phyloP scores from a whole-genome alignment of 345 rosid species.

The Tarenaya hassleriana region DNA sequence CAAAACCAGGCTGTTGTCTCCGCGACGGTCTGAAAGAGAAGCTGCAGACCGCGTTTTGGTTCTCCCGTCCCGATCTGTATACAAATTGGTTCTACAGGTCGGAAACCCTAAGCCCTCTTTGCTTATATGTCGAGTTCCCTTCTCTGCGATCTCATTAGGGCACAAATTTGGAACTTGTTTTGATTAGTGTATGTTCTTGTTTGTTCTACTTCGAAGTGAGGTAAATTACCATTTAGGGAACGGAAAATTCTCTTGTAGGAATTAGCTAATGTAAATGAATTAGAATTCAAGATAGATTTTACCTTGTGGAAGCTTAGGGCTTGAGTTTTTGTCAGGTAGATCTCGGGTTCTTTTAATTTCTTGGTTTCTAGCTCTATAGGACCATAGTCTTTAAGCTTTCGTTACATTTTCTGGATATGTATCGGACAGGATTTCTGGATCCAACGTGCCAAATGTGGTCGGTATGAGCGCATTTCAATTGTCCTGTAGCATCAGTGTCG shows the following conservation, averaged over 20 bases:
- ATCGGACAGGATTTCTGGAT: not conserved
- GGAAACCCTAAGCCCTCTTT: not conserved
- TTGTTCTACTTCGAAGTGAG: too few relatives aligned
- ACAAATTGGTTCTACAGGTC: constrained; percentile 68
- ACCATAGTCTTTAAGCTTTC: not conserved
- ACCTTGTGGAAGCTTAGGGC: not conserved
- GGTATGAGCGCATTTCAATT: not conserved
- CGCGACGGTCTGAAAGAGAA: constrained; percentile 96
- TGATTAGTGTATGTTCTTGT: not conserved
- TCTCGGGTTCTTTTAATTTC: constrained; percentile 19
- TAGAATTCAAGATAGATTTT: not conserved
- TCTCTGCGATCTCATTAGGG: not conserved
- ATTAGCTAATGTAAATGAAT: not conserved
- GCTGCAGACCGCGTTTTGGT: constrained; percentile 66
- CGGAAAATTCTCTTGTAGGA: not conserved
- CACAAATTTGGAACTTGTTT: not conserved
- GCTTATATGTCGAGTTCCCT: not conserved
- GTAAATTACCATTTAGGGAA: not conserved
- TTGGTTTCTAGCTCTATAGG: too few relatives aligned
- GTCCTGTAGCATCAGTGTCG: too few relatives aligned
- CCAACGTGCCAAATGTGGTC: not conserved
- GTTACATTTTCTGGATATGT: not conserved
- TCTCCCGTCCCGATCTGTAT: constrained; percentile 48
- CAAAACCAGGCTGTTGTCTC: constrained; percentile 87
- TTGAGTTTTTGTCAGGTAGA: constrained; percentile 45